Conservation (phyloP, 2,329 filamentous ascomycete genomes). For the Scedosporium apiospermum region DNA sequence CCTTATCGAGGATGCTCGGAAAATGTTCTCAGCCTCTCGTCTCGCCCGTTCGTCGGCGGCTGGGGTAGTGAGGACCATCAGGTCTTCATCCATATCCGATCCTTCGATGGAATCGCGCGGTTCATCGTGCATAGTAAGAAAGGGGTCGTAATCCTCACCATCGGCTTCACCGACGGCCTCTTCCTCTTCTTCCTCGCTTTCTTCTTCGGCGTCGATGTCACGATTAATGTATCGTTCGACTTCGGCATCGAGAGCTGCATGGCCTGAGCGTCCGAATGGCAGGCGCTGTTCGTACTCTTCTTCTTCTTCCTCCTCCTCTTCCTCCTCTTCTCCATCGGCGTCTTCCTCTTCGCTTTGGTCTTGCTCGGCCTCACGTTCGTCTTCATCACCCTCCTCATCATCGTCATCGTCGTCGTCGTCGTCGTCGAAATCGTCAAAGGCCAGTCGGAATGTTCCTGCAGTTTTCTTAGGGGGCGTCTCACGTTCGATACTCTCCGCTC, state of each 20-base stretch:
- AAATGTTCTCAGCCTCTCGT: slow-evolving; percentile 46
- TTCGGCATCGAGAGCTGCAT: slow-evolving; percentile 13
- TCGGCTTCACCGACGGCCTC: slow-evolving; percentile 31
- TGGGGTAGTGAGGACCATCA: slow-evolving; percentile 46
- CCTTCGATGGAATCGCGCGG: slow-evolving; percentile 26
- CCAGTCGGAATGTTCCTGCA: slow-evolving; percentile 14
- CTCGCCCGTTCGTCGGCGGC: slow-evolving; percentile 43
- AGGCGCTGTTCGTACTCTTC: slow-evolving; percentile 17
- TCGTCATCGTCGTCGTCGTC: slow-evolving; percentile 18
- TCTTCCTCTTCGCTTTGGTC: slow-evolving; percentile 20
- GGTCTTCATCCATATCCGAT: slow-evolving; percentile 25
- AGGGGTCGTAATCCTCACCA: slow-evolving; percentile 31
- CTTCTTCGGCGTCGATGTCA: slow-evolving; percentile 17
- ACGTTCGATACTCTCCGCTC: slow-evolving; percentile 12
- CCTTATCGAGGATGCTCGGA: slow-evolving; percentile 40
- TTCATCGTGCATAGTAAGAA: slow-evolving; percentile 23
- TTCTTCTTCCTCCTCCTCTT: slow-evolving; percentile 27
- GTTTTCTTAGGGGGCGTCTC: slow-evolving; percentile 11
- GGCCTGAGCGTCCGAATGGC: slow-evolving; percentile 14
- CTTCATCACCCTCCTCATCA: slow-evolving; percentile 22
- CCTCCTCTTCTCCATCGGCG: slow-evolving; percentile 16
- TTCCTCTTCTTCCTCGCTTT: slow-evolving; percentile 25
- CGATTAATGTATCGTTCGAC: slow-evolving; percentile 10
- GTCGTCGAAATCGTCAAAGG: slow-evolving; percentile 10
- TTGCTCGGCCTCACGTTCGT: slow-evolving; percentile 23